These are phyloP conservation scores for Backusella liffmaniae DNA, from an alignment of 192 early-diverging fungal genomes.

Conservation along the genomic window DNA sequence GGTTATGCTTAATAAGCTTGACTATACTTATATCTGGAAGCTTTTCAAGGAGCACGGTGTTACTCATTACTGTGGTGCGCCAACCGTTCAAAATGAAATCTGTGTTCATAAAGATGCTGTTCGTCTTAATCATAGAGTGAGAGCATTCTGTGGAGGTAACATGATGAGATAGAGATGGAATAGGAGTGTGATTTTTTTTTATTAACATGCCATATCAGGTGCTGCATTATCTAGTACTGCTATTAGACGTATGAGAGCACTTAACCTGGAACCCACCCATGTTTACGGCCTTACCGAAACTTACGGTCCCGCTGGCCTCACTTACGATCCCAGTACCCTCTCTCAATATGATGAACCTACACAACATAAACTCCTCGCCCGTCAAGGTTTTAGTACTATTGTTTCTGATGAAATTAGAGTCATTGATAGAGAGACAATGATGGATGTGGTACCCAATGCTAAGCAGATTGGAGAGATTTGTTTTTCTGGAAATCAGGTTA, in stretches of 20 bases:
- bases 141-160: slow-evolving; percentile 23
- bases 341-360: slow-evolving; percentile 29
- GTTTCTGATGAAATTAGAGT: slow-evolving; percentile 55
- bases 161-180: background rate
- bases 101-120: slow-evolving; percentile 44
- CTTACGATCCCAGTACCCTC: slow-evolving; percentile 38
- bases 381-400: slow-evolving; percentile 52
- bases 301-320: slow-evolving; percentile 47
- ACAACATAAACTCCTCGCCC: slow-evolving; percentile 40
- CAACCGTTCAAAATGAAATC: slow-evolving; percentile 58
- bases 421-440: slow-evolving; percentile 38
- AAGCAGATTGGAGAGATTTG: slow-evolving; percentile 55
- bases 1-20: slow-evolving; percentile 53
- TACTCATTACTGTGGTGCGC: slow-evolving; percentile 58
- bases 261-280: slow-evolving; percentile 55
- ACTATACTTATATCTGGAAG: slow-evolving; percentile 56
- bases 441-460: slow-evolving; percentile 50
- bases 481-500: slow-evolving; percentile 54
- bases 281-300: slow-evolving; percentile 66
- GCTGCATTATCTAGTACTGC: slow-evolving; percentile 53
- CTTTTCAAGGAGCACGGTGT: slow-evolving; percentile 42
- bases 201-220: slow-evolving; percentile 44
- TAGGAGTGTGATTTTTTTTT: background rate
- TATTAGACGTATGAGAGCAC: slow-evolving; percentile 43
- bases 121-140: slow-evolving; percentile 20